Evolutionary conservation across 2,329 filamentous ascomycete species (phyloP), one percentile per base, ranked within the genome.

Genomic region (Sclerotinia nivalis): DNA sequence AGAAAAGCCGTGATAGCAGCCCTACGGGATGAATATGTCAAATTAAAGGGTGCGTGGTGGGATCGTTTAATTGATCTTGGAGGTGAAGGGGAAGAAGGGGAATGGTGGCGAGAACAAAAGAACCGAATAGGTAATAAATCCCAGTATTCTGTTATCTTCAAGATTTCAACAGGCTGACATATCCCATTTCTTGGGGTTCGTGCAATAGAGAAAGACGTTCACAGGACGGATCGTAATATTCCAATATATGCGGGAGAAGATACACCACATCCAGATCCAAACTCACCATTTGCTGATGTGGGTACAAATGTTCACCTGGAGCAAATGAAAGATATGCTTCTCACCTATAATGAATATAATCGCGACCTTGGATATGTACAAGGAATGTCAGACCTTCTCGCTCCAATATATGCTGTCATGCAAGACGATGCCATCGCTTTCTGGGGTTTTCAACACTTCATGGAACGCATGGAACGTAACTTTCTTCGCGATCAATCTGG

Each of bases 271-370:
- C 96, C 96, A 0, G 96, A 99, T 76, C 96, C 96, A 0, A 92
- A 95, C 72, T 98, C 95, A 0, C 95, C 96, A 0, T 99, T 98
- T 80, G 93, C 95, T 18, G 92, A 94, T 58, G 88, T 90, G 5
- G 96, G 96, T 72, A 99, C 96, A 60, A 99, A 99, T 76, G 94
- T 97, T 8, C 96, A 99, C 80, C 87, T 99, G 73, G 96, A 99
- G 81, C 96, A 99, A 82, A 92, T 99, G 88, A 99, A 99, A 82
- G 96, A 99, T 79, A 97, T 99, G 92, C 89, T 99, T 0, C 86
- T 99, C 25, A 98, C 96, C 0, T 99, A 99, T 80, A 98, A 99
- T 79, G 96, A 99, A 81, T 96, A 96, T 82, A 99, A 99, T 82
- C 92, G 89, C 71, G 93, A 96, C 70, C 86, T 99, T 3, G 96